Conservation (phyloP, 495 filamentous ascomycete genomes). For the Penicillium arizonense region DNA sequence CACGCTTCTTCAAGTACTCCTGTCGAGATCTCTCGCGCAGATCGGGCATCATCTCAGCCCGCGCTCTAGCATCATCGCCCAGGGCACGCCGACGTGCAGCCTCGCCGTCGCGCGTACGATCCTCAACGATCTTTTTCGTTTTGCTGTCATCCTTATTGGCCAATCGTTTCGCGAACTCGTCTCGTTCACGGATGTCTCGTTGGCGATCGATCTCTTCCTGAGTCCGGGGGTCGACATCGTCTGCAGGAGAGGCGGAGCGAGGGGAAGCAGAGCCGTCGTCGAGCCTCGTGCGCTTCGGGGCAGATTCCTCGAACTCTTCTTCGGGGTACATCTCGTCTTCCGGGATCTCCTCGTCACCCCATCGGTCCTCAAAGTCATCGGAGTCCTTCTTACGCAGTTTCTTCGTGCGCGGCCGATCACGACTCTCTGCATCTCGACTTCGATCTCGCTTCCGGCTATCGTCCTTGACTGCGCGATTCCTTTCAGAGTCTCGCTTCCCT, state of each 20-base stretch:
- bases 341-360: slow-evolving; percentile 73
- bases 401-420: slow-evolving; percentile 50
- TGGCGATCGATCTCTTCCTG: slow-evolving; percentile 54
- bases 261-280: slow-evolving; percentile 54
- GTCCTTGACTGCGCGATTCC: slow-evolving; percentile 32
- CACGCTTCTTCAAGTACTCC: slow-evolving; percentile 90
- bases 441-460: slow-evolving; percentile 43
- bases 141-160: slow-evolving; percentile 66
- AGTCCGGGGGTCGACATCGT: slow-evolving; percentile 58
- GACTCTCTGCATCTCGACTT: slow-evolving; percentile 41
- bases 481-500: slow-evolving; percentile 14
- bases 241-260: slow-evolving; percentile 40
- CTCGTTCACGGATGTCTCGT: slow-evolving; percentile 66
- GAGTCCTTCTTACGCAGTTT: slow-evolving; percentile 52
- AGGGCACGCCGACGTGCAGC: slow-evolving; percentile 58
- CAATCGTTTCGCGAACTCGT: slow-evolving; percentile 72
- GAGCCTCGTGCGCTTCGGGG: slow-evolving; percentile 56
- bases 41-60: slow-evolving; percentile 67
- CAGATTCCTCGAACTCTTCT: slow-evolving; percentile 50
- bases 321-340: slow-evolving; percentile 42
- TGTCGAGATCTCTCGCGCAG: slow-evolving; percentile 81
- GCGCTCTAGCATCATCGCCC: slow-evolving; percentile 62
- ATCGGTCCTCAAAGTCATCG: slow-evolving; percentile 69
- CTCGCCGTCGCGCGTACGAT: slow-evolving; percentile 58
- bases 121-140: slow-evolving; percentile 73